Evolutionary conservation across 83 land plant genomes (phyloP).

Genomic region (Diphasiastrum complanatum): DNA sequence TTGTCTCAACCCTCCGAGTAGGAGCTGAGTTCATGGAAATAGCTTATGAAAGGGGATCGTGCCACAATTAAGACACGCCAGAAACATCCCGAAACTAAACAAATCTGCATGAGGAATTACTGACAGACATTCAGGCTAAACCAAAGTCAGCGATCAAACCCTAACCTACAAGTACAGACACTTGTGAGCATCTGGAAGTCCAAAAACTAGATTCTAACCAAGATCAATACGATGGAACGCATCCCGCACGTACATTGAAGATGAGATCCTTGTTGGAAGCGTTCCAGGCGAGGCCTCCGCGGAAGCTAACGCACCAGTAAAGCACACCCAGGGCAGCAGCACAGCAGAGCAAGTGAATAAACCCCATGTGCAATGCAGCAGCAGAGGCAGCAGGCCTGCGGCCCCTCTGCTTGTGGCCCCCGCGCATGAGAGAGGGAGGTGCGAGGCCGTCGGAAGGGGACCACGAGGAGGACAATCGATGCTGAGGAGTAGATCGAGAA

Average conservation of each 20-base stretch:
- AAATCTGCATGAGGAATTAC: neutral
- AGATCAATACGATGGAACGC: neutral
- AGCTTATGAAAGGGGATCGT: too few species aligned
- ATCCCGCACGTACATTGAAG: constrained; percentile 5
- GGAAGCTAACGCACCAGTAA: neutral
- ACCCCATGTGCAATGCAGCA: too few species aligned
- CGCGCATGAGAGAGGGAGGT: too few species aligned
- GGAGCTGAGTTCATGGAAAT: too few species aligned
- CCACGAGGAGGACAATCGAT: too few species aligned
- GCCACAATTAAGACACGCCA: neutral
- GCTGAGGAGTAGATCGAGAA: too few species aligned
- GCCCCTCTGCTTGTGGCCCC: too few species aligned
- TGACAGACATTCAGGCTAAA: neutral
- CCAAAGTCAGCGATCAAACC: neutral
- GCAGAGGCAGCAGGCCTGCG: too few species aligned
- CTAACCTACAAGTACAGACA: neutral
- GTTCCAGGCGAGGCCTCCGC: constrained; percentile 8
- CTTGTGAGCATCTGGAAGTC: neutral
- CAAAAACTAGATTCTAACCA: neutral
- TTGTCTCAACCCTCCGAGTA: too few species aligned
- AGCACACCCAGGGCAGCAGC: neutral
- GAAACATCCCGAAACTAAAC: neutral
- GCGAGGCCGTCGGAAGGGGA: too few species aligned
- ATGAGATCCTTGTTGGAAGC: constrained; percentile 5
- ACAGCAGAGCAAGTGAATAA: neutral